A percentile compares a stretch with the other conserved stretches of the same genome.
These are phyloP conservation scores for Fusarium oligoseptatum DNA, from an alignment of 2,329 filamentous ascomycete species.

Conservation along the genomic window DNA sequence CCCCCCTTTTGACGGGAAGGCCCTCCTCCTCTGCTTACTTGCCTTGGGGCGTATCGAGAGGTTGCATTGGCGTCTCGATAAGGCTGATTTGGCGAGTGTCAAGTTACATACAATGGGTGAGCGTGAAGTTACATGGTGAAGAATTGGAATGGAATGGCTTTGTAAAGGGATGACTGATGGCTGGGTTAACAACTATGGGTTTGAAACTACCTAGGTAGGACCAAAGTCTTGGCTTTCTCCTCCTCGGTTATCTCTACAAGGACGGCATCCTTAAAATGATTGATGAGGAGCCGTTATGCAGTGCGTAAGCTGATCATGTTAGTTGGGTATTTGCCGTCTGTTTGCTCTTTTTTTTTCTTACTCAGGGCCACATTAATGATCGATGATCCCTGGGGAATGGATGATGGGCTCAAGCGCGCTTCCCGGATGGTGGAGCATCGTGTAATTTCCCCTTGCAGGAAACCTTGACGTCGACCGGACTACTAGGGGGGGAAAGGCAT, in stretches of 20 bases:
- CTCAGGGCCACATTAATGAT: not conserved
- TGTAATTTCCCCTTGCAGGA: slow-evolving; percentile 47
- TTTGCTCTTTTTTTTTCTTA: not conserved
- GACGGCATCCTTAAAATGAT: not conserved
- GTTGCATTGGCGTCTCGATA: slow-evolving; percentile 31
- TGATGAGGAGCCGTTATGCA: not conserved
- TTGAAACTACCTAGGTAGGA: not conserved
- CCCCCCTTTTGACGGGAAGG: slow-evolving; percentile 18
- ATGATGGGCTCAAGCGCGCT: not conserved
- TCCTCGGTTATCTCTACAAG: not conserved
- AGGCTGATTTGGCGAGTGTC: slow-evolving; percentile 35
- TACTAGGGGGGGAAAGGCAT: slow-evolving; percentile 7
- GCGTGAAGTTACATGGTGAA: not conserved
- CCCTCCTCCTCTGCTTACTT: not conserved
- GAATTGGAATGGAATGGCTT: slow-evolving; percentile 2
- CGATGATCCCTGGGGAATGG: not conserved
- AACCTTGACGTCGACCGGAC: slow-evolving; percentile 42
- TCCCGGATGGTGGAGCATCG: slow-evolving; percentile 12
- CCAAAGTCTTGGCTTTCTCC: not conserved
- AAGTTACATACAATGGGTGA: not conserved
- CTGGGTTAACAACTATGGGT: not conserved
- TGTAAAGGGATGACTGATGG: not conserved
- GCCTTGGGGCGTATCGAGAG: not conserved
- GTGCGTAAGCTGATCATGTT: not conserved
- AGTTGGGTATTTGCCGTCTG: not conserved